Evolutionary conservation across 768 basidiomycete species (phyloP).

Genomic region (Boletus eberwhitei): DNA sequence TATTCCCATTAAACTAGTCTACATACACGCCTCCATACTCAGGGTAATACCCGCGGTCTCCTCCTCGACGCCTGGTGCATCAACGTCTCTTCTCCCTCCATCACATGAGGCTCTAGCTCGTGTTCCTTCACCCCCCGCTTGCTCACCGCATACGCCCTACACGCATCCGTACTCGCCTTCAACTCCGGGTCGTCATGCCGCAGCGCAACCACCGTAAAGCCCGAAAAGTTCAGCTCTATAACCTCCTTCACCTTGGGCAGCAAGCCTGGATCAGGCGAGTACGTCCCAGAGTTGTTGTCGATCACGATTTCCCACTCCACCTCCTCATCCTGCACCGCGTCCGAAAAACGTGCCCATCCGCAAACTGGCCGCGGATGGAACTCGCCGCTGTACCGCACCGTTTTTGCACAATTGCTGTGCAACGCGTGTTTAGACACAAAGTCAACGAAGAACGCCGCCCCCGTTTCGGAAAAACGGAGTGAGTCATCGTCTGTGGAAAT

Average conservation of each 20-base stretch:
- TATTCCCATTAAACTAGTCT: slow-evolving; percentile 18
- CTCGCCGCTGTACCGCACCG: slow-evolving; percentile 73
- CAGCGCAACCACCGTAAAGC: slow-evolving; percentile 53
- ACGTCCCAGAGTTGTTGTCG: slow-evolving; percentile 86
- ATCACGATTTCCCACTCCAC: slow-evolving; percentile 80
- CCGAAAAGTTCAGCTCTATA: slow-evolving; percentile 72
- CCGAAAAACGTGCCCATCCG: slow-evolving; percentile 64
- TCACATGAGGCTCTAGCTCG: slow-evolving; percentile 62
- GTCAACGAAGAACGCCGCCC: slow-evolving; percentile 83
- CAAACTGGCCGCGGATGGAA: slow-evolving; percentile 72
- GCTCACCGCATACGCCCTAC: slow-evolving; percentile 60
- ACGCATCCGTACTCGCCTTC: slow-evolving; percentile 59
- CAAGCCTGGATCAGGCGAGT: slow-evolving; percentile 65
- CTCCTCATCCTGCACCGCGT: slow-evolving; percentile 48
- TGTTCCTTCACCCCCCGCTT: slow-evolving; percentile 56
- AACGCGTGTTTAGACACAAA: slow-evolving; percentile 85
- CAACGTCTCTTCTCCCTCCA: slow-evolving; percentile 53
- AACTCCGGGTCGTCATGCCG: slow-evolving; percentile 55
- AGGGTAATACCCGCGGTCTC: neutral
- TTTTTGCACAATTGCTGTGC: slow-evolving; percentile 67
- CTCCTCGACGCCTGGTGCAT: slow-evolving; percentile 26
- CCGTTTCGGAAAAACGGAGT: slow-evolving; percentile 82
- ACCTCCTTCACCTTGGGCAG: slow-evolving; percentile 59
- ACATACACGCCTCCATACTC: neutral
- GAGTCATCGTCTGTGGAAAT: slow-evolving; percentile 73